These are phyloP conservation scores for Porphyrellus sp. DNA, from an alignment of 1,284 basidiomycete genomes.

Conservation along the genomic window DNA sequence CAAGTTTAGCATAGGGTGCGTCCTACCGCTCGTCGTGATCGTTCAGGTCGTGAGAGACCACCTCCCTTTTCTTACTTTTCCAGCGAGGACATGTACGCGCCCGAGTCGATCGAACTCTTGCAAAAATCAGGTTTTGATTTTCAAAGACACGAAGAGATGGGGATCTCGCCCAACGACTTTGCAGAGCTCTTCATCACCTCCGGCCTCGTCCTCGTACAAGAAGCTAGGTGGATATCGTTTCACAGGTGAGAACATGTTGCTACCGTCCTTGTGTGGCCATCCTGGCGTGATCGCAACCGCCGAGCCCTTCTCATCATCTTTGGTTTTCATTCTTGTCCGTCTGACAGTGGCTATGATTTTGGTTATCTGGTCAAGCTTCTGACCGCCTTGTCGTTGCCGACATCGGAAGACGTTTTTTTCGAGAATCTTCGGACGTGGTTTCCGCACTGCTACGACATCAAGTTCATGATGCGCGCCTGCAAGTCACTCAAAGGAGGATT, in stretches of 20 bases:
- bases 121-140: constrained; percentile 97
- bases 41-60: neutral
- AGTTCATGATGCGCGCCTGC: constrained; percentile 89
- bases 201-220: constrained; percentile 85
- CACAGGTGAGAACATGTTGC: constrained; percentile 70
- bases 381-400: constrained; percentile 84
- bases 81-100: constrained; percentile 88
- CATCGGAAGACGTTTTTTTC: constrained; percentile 90
- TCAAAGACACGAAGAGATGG: constrained; percentile 87
- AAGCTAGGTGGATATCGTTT: constrained; percentile 97
- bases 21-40: neutral
- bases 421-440: constrained; percentile 90
- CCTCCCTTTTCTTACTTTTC: neutral
- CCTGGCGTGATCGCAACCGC: neutral
- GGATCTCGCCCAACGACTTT: constrained; percentile 93
- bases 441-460: constrained; percentile 96
- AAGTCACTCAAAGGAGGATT: constrained; percentile 91
- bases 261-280: constrained; percentile 6
- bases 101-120: constrained; percentile 92
- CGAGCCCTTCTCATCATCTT: constrained; percentile 8
- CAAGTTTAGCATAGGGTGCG: constrained; percentile 85
- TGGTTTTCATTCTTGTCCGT: constrained; percentile 3
- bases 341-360: constrained; percentile 92
- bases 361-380: constrained; percentile 97
- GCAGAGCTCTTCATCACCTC: constrained; percentile 97